Evolutionary conservation across 345 rosid genomes (phyloP).

Genomic region (Eucalyptus curtisii): DNA sequence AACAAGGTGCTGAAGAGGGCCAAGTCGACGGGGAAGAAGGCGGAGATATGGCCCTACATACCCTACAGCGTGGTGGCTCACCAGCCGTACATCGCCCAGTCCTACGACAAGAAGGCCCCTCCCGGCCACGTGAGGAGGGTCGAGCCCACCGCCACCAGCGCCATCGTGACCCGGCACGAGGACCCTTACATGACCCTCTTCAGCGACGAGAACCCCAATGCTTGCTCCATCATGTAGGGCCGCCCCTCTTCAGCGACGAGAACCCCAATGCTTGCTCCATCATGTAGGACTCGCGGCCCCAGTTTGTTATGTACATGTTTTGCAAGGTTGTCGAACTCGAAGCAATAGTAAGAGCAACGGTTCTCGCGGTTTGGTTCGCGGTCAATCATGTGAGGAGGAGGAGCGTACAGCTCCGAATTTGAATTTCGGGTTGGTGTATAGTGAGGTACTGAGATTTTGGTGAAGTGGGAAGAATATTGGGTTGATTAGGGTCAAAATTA

Average conservation of each 20-base stretch:
- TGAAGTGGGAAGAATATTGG: background rate
- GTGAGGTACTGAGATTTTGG: background rate
- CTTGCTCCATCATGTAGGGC: slow-evolving; percentile 78
- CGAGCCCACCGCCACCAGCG: slow-evolving; percentile 25
- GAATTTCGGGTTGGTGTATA: background rate
- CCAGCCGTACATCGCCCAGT: slow-evolving; percentile 59
- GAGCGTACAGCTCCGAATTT: background rate
- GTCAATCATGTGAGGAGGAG: background rate
- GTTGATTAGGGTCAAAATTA: background rate
- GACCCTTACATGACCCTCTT: slow-evolving; percentile 29
- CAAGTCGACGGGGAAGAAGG: slow-evolving; percentile 78
- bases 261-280: slow-evolving; percentile 92
- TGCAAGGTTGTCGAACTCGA: background rate
- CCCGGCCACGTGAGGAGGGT: slow-evolving; percentile 82
- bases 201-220: slow-evolving; percentile 62
- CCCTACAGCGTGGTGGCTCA: slow-evolving; percentile 88
- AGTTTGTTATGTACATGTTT: background rate
- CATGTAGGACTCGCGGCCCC: slow-evolving; percentile 19
- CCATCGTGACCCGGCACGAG: slow-evolving; percentile 39
- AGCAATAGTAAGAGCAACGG: background rate
- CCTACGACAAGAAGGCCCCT: slow-evolving; percentile 96
- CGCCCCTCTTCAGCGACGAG: slow-evolving; percentile 6
- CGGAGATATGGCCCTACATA: slow-evolving; percentile 94
- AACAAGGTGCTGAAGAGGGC: slow-evolving; percentile 83
- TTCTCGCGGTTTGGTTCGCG: background rate